phyloP scores from a whole-genome alignment of 2,329 filamentous ascomycete species.

The Ilyonectria destructans region DNA sequence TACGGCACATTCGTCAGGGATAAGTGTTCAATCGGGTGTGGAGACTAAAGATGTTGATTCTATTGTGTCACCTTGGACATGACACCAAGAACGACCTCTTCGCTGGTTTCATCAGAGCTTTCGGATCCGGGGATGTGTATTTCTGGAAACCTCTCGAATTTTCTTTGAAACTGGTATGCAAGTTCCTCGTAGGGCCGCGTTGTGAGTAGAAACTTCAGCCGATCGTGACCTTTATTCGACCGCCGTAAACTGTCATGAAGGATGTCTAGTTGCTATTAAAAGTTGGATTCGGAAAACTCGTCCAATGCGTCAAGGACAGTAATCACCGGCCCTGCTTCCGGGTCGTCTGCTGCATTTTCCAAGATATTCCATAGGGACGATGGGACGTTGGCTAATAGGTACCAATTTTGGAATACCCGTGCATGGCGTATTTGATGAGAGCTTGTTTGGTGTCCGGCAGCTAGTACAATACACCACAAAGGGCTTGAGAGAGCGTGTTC shows the following conservation, averaged over 20 bases:
- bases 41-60: too few relatives aligned
- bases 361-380: slow-evolving; percentile 55
- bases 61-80: too few relatives aligned
- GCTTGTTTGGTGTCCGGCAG: slow-evolving; percentile 52
- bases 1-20: too few relatives aligned
- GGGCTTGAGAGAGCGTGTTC: slow-evolving; percentile 52
- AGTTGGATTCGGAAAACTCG: not conserved
- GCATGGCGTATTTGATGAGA: slow-evolving; percentile 54
- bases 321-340: not conserved
- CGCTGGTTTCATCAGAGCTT: not conserved
- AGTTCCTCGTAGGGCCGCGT: not conserved
- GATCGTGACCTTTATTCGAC: not conserved
- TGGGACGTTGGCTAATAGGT: slow-evolving; percentile 41
- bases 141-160: too few relatives aligned
- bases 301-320: not conserved
- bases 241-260: too few relatives aligned
- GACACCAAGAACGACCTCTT: not conserved
- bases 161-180: not conserved
- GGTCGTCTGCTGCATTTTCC: slow-evolving; percentile 32
- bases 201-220: not conserved
- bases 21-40: too few relatives aligned
- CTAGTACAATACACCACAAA: slow-evolving; percentile 61
- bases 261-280: not conserved
- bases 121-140: not conserved
- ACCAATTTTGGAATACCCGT: slow-evolving; percentile 46